Conservation (phyloP, 2,329 filamentous ascomycete genomes). For the Verticillium longisporum region DNA sequence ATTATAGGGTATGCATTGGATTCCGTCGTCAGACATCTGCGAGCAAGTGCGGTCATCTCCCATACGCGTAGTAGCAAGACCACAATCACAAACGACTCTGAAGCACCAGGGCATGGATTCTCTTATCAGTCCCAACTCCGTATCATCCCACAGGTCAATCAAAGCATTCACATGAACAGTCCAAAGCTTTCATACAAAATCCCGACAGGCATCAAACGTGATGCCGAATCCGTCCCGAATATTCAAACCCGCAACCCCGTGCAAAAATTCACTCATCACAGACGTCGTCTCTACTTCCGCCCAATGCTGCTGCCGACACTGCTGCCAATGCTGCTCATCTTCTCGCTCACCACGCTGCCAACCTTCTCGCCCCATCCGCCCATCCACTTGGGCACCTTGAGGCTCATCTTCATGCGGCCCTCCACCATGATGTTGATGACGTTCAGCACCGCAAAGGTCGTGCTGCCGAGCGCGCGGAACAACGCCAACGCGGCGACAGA, state of each 20-base stretch:
- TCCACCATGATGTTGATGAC: constrained; percentile 79
- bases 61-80: no score
- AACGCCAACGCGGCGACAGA: constrained; percentile 76
- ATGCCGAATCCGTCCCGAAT: background rate
- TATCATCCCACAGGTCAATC: background rate
- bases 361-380: constrained; percentile 34
- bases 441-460: constrained; percentile 78
- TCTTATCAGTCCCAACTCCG: background rate
- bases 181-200: background rate
- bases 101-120: background rate
- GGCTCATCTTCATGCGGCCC: constrained; percentile 60
- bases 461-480: constrained; percentile 79
- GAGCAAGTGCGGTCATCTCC: background rate
- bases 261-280: background rate
- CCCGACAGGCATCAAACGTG: background rate
- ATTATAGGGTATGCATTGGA: no score
- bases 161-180: background rate
- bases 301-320: constrained; percentile 25
- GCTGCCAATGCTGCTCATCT: constrained; percentile 41
- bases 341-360: constrained; percentile 36
- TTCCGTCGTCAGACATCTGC: no score
- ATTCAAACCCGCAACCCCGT: background rate
- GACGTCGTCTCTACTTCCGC: background rate
- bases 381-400: constrained; percentile 47
- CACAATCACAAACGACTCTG: no score